Evolutionary conservation across 2,329 filamentous ascomycete genomes (phyloP).

Genomic region (Falciphora oryzae): DNA sequence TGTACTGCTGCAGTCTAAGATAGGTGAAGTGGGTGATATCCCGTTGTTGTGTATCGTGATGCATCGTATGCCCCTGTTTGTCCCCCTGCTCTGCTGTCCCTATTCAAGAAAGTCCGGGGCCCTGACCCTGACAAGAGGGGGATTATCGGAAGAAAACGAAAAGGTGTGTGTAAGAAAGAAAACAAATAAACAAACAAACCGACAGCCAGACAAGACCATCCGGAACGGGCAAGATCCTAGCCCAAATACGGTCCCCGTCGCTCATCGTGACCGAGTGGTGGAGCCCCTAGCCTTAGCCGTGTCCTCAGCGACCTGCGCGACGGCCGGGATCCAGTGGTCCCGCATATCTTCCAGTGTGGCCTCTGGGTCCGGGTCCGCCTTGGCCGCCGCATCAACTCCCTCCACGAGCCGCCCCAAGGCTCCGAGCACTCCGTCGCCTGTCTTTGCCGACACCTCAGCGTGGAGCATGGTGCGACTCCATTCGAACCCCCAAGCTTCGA

Average conservation of each 20-base stretch:
- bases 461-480: constrained; percentile 6
- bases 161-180: not conserved
- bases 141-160: too few species aligned
- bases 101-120: not conserved
- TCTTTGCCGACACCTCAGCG: constrained; percentile 5
- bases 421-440: not conserved
- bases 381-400: not conserved
- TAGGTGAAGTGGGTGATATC: not conserved
- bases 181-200: not conserved
- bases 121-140: not conserved
- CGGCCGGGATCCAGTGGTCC: constrained; percentile 9
- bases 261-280: not conserved
- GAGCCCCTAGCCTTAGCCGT: not conserved
- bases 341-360: constrained; percentile 2
- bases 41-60: not conserved
- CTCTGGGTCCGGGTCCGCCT: not conserved
- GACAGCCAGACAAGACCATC: too few species aligned
- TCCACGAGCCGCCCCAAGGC: constrained; percentile 3
- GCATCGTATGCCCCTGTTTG: not conserved
- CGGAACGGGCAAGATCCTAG: too few species aligned
- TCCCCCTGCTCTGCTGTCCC: too few species aligned
- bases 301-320: constrained; percentile 1
- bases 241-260: too few species aligned
- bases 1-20: not conserved
- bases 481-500: not conserved